Base-by-base conservation (phyloP, 2,329 filamentous ascomycete genomes). In the Fusarium pseudograminearum region DNA sequence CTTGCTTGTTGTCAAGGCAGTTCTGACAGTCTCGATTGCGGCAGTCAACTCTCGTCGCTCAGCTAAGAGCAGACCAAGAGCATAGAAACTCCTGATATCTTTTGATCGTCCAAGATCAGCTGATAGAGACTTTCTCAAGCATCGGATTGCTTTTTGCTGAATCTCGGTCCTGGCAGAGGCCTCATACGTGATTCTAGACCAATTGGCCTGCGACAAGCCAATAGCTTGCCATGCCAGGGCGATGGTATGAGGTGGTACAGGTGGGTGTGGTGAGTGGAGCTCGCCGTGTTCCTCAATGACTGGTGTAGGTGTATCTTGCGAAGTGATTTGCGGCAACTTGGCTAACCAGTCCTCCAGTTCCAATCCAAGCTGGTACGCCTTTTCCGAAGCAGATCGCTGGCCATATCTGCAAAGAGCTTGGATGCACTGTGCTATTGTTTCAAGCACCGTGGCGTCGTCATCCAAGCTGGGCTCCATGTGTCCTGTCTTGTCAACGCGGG, bases 321-420 rank as follows among this genome's bases (percentile, higher is more conserved):
- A 44, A 31, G 70, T 70, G 9, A 71, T 61, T 56, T 80, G 79
- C 2, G 80, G 82, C 38, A 86, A 81, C 73, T 91, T 91, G 41
- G 89, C 86, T 12, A 97, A 80, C 87, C 93, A 93, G 64, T 89
- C 86, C 77, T 95, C 90, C 34, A 98, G 86, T 70, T 92, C 88
- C 12, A 86, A 80, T 8, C 88, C 90, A 24, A 98, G 83, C 15
- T 89, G 86, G 42, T 89, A 85, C 4, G 94, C 94, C 77, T 92
- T 97, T 75, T 97, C 91, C 1, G 91, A 92, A 40, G 93, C 92
- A 55, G 90, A 83, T 34, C 84, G 82, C 33, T 89, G 90, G 2
- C 95, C 94, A 78, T 95, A 97, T 58, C 91, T 90, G 76, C 93
- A 97, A 12, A 98, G 82, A 15, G 95, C 86, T 50, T 90, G 87